Conservation (phyloP, 1,284 basidiomycete genomes). For the Apiotrichum sp. region DNA sequence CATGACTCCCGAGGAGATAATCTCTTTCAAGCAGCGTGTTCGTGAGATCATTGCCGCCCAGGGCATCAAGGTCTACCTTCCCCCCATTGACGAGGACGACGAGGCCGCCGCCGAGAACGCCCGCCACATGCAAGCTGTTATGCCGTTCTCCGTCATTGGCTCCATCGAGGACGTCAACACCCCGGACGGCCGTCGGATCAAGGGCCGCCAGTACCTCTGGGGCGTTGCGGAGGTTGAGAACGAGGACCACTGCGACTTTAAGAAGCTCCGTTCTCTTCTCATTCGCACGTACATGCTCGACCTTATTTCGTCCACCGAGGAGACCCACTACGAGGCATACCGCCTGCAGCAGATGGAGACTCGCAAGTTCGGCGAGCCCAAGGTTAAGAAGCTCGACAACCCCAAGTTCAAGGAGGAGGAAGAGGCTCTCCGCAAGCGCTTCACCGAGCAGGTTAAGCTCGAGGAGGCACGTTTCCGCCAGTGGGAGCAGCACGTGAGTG, state of each 20-base stretch:
- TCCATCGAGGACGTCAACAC: conserved; percentile 92
- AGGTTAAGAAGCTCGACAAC: conserved; percentile 98
- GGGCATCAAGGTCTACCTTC: conserved; percentile 89
- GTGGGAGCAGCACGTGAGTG: conserved; percentile 85
- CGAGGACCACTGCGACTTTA: conserved; percentile 80
- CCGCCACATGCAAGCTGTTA: conserved; percentile 72
- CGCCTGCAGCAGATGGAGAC: conserved; percentile 99
- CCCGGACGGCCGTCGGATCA: conserved; percentile 83
- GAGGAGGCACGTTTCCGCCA: conserved; percentile 97
- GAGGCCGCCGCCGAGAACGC: conserved; percentile 83
- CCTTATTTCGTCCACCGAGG: conserved; percentile 91
- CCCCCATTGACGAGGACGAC: conserved; percentile 87
- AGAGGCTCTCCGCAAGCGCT: conserved; percentile 89
- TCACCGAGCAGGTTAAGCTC: conserved; percentile 99
- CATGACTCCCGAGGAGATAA: conserved; percentile 85
- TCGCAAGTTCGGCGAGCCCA: conserved; percentile 96
- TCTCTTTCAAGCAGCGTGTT: conserved; percentile 86
- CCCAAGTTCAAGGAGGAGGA: conserved; percentile 99
- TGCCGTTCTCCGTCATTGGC: conserved; percentile 98
- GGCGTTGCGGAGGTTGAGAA: conserved; percentile 87
- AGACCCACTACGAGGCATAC: conserved; percentile 96
- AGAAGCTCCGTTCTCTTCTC: conserved; percentile 89
- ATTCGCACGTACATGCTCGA: conserved; percentile 99
- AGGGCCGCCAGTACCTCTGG: conserved; percentile 99
- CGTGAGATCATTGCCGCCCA: conserved; percentile 86